These are phyloP conservation scores for Cystofilobasidium ferigula DNA, from an alignment of 768 basidiomycete genomes.

Conservation along the genomic window DNA sequence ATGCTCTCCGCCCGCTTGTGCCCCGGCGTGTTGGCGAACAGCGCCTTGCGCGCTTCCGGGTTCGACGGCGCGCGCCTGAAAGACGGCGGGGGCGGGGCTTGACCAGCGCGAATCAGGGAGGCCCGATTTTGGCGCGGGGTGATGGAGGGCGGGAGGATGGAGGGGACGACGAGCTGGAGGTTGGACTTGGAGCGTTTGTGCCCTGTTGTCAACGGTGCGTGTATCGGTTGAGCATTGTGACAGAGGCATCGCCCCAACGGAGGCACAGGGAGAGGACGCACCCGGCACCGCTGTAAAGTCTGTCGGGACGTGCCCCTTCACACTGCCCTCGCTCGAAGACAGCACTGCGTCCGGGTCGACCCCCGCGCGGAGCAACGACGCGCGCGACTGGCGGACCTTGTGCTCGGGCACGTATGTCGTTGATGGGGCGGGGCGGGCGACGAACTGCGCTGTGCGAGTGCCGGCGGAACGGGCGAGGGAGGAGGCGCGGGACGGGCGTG, in stretches of 20 bases:
- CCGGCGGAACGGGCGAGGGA: background rate
- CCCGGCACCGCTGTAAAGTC: background rate
- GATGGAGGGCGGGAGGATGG: background rate
- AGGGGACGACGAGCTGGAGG: background rate
- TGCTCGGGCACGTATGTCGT: conserved; percentile 4
- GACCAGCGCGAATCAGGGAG: background rate
- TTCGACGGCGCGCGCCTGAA: background rate
- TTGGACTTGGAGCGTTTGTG: background rate
- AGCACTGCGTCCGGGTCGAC: background rate
- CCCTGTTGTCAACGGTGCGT: background rate
- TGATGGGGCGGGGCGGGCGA: background rate
- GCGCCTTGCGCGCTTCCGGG: background rate
- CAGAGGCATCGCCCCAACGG: background rate
- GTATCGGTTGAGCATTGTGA: too few species aligned
- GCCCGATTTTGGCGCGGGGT: background rate
- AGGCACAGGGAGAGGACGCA: background rate
- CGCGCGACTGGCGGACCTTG: background rate
- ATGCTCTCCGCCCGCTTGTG: background rate
- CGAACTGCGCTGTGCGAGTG: background rate
- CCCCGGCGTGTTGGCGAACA: background rate
- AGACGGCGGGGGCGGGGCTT: background rate
- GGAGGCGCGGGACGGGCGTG: background rate
- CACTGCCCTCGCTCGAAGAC: background rate
- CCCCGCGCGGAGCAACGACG: background rate
- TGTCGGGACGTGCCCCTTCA: background rate